Evolutionary conservation across 345 rosid species (phyloP), one percentile per base, ranked within the genome.

Genomic region (Eucalyptus erythrocorys): DNA sequence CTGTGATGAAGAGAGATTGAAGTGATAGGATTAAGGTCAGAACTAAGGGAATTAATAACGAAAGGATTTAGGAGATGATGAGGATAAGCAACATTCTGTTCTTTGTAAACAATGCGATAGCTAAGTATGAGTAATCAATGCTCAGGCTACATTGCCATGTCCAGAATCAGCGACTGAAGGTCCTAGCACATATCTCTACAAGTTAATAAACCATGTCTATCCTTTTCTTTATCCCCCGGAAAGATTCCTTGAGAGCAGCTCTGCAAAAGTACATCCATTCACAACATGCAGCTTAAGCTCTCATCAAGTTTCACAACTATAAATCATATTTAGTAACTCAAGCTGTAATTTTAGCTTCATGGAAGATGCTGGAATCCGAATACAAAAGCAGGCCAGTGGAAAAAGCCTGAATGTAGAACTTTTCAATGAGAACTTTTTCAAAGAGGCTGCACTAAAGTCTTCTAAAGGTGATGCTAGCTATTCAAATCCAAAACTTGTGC

Each of bases 1-100:
- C 99, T 97, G 97, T 6, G 89, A 88, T 42, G 87, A 13, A 85
- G 87, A 50, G 26, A 32, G 34, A 34, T 32, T 47, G 51, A 50
- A 50, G 22, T 61, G 87, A 48, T 43, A 5, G 48, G n/a, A 64
- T 87, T 55, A 37, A 87, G 82, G 13, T 59, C 50, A 43, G 22
- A 37, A 32, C 13, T 37, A 59, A 42, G 34, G 21, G 8, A 48
- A 48, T n/a, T 13, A 55, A 59, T 40, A 50, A 53, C 87, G 26
- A 10, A 53, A 68, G 24, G 40, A 51, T 85, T 68, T 30, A 45
- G n/a, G 37, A 57, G 79, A 87, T 80, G 15, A 30, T 9, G 47
- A 17, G 80, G 80, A 17, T 68, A 68, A 68, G 43, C 80, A 68
- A 68, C 22, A 34, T 34, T 68, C 42, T 68, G 80, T 34, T 68